Evolutionary conservation across 148 eudicot genomes (phyloP), one percentile per base, ranked within the genome.

Genomic region (Bassia scoparia): DNA sequence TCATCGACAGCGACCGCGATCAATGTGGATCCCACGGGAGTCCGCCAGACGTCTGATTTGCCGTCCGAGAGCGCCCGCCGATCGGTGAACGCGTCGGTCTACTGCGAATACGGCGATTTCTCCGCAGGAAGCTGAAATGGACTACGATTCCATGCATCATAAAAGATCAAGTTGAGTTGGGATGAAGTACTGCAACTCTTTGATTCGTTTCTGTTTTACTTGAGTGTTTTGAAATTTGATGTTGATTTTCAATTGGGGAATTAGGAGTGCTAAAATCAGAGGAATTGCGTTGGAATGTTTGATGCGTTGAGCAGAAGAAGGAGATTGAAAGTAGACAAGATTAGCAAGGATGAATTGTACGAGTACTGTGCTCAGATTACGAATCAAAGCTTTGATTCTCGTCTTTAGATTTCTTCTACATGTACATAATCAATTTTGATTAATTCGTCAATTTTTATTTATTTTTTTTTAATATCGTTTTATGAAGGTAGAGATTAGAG

Each of bases 361-460:
- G 96, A 96, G 77, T 92, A 87, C 26, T 96, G n/a, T 96, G 80
- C 89, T n/a, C 97, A 90, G 62, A 90, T 96, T 78, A 90, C 89
- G 46, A 94, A 88, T 85, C 90, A 92, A 71, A 90, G 92, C 74
- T 96, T 96, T 88, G 99, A 96, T 87, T 96, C 99, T 69, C 86
- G 99, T 18, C 96, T 96, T 24, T 94, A 92, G 84, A 87, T 96
- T 96, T 96, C 89, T 96, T 96, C 83, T 94, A 90, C 87, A 92
- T 96, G 99, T 96, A 86, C 55, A 90, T 58, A 63, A 55, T 31
- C 41, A 24, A 23, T 74, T n/a, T 35, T 24, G 67, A n/a, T 1
- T 64, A 30, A n/a, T 29, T 59, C 24, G 16, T 34, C 26, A 37
- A 52, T 18, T n/a, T n/a, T 41, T 41, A 0, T 33, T 14, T 24